Base-by-base conservation (phyloP, 495 filamentous ascomycete species). In the Penicillium crystallinum region DNA sequence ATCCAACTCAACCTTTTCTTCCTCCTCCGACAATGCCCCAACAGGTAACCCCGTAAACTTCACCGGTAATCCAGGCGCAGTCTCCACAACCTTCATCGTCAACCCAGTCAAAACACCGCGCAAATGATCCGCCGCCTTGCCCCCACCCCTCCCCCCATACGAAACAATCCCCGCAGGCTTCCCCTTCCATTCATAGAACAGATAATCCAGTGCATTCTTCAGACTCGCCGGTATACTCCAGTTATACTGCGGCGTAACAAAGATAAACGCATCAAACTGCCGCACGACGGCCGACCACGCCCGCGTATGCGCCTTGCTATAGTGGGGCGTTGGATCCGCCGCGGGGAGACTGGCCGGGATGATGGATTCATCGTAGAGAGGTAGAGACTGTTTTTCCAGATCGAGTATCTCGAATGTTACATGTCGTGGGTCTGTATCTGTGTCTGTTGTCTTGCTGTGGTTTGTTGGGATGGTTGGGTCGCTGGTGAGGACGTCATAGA, bases 181-280 rank as follows among this genome's bases (percentile, higher is more conserved):
- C 23, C 76, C 78, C 46, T 63, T 72, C 81, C 81, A 84, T 60
- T 86, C 81, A 54, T 80, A 57, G 38, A 69, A 67, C 0, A 86
- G 70, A 57, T 82, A 84, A 58, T 85, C 81, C 40, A 85, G 75
- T 14, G 82, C 82, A 59, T 84, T 84, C 68, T 85, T 85, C 37
- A 81, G 54, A 25, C 70, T 75, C 0, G 79, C 81, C 0, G 80
- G 70, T 33, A 78, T 67, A 15, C 74, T 68, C 74, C 75, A 80
- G 62, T 81, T 79, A 56, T 79, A 78, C 61, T 80, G 76, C 6
- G 75, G 77, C 8, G 74, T 74, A 15, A 85, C 73, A 49, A 87
- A 78, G 48, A 86, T 69, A 59, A 86, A 82, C 1, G 63, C 79
- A 44, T 71, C 72, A 53, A 76, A 69, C 18, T 61, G 54, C 0